Percentiles rank a stretch among this genome's conserved stretches.
Evolutionary conservation across 208 protist genomes (phyloP).

Genomic region (Leishmania turanica): DNA sequence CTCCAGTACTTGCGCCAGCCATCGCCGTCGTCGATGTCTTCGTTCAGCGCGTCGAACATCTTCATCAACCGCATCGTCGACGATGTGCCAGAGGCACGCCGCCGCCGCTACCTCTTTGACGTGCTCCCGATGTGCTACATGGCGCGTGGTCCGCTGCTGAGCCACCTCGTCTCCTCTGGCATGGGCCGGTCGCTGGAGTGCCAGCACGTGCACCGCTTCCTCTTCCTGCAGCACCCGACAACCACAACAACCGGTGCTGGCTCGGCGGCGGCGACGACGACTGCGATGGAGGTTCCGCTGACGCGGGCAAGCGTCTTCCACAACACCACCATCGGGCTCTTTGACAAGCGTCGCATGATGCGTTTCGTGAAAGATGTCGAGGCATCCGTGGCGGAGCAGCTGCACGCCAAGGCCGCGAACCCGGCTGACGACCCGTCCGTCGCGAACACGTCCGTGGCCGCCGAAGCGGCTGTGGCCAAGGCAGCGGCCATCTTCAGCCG

Average conservation of each 20-base stretch:
- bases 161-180: conserved; percentile 43
- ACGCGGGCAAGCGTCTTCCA: conserved; percentile 84
- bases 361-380: conserved; percentile 89
- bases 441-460: conserved; percentile 28
- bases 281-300: conserved; percentile 64
- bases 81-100: conserved; percentile 23
- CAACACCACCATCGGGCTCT: conserved; percentile 46
- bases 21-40: background rate
- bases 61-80: conserved; percentile 37
- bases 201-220: conserved; percentile 50
- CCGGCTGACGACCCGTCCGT: conserved; percentile 45
- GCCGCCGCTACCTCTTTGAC: conserved; percentile 57
- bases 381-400: conserved; percentile 65
- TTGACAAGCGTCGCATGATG: conserved; percentile 94
- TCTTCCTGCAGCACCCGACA: conserved; percentile 40
- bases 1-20: conserved; percentile 30
- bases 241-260: background rate
- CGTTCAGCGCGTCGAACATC: background rate
- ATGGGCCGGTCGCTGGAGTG: conserved; percentile 75
- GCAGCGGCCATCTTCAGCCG: conserved; percentile 22
- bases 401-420: conserved; percentile 69
- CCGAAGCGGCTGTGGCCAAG: conserved; percentile 21
- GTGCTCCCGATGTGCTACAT: conserved; percentile 71
- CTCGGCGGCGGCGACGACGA: conserved; percentile 11
- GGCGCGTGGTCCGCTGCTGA: conserved; percentile 51